Conservation (phyloP, 2,329 filamentous ascomycete genomes). For the Trichothecium roseum region DNA sequence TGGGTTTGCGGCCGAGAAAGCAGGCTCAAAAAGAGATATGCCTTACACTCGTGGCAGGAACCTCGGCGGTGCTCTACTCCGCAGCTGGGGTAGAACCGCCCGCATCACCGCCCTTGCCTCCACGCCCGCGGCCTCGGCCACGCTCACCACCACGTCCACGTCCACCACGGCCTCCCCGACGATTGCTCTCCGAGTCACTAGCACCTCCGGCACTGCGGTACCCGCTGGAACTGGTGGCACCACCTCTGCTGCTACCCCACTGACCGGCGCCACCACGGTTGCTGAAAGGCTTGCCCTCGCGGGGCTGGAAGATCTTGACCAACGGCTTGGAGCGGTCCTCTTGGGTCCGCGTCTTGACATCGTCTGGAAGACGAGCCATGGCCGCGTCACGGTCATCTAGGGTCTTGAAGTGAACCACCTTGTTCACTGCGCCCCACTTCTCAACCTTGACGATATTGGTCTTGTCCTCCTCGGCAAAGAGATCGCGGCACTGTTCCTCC, state of each 20-base stretch:
- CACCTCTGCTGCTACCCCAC: constrained; percentile 59
- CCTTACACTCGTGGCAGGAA: too few relatives aligned
- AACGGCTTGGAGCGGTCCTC: constrained; percentile 70
- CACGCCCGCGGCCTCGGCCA: constrained; percentile 43
- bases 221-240: constrained; percentile 50
- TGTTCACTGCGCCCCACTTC: constrained; percentile 70
- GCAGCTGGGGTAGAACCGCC: constrained; percentile 42
- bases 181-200: constrained; percentile 52
- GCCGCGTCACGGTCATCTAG: constrained; percentile 72
- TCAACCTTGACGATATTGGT: constrained; percentile 70
- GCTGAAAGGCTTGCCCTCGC: constrained; percentile 42
- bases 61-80: constrained; percentile 19
- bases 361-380: constrained; percentile 62
- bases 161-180: constrained; percentile 44
- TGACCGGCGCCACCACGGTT: constrained; percentile 56
- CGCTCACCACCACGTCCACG: constrained; percentile 49
- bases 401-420: constrained; percentile 76
- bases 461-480: constrained; percentile 77
- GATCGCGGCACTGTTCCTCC: constrained; percentile 70
- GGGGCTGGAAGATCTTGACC: constrained; percentile 73
- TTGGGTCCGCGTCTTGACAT: constrained; percentile 62
- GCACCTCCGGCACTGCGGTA: constrained; percentile 79
- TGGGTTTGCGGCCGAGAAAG: too few relatives aligned
- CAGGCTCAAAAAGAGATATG: too few relatives aligned
- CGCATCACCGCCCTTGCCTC: constrained; percentile 49